Evolutionary conservation across 1,139 yeast species (phyloP).

Genomic region (Suhomyces wounanorum): DNA sequence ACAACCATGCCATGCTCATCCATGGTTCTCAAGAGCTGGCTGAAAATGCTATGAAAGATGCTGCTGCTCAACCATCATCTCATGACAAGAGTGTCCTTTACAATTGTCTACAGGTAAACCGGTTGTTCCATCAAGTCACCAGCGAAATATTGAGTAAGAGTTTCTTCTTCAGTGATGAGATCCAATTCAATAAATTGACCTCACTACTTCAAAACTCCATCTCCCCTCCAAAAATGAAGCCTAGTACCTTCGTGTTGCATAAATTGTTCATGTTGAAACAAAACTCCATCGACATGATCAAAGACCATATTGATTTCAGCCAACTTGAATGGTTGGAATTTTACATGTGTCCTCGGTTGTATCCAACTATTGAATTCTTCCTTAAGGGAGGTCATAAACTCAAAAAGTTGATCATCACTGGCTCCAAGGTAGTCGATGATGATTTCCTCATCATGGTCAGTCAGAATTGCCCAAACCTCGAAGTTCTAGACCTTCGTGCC

Average conservation of each 20-base stretch:
- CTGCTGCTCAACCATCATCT: neutral
- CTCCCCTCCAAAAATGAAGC: constrained; percentile 20
- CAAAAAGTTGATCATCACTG: constrained; percentile 69
- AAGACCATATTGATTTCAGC: constrained; percentile 39
- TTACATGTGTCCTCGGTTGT: constrained; percentile 75
- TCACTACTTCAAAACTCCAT: constrained; percentile 2
- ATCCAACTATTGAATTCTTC: constrained; percentile 56
- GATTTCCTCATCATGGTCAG: constrained; percentile 54
- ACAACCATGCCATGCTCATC: constrained; percentile 51
- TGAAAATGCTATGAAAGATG: constrained; percentile 47
- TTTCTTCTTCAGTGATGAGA: constrained; percentile 54
- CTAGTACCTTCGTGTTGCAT: constrained; percentile 37
- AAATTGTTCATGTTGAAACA: constrained; percentile 39
- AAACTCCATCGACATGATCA: constrained; percentile 25
- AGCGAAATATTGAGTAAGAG: constrained; percentile 55
- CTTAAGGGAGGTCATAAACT: constrained; percentile 34
- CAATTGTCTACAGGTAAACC: constrained; percentile 69
- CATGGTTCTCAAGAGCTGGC: constrained; percentile 58
- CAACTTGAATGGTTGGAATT: constrained; percentile 70
- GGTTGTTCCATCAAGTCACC: constrained; percentile 62
- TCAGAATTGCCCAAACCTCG: constrained; percentile 58
- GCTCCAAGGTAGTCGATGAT: constrained; percentile 69
- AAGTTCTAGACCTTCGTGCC: constrained; percentile 75
- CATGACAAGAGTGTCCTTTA: constrained; percentile 31
- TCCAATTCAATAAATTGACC: constrained; percentile 49